These are phyloP conservation scores for Mucor sp. DNA, from an alignment of 371 early-diverging fungal species.

Conservation along the genomic window DNA sequence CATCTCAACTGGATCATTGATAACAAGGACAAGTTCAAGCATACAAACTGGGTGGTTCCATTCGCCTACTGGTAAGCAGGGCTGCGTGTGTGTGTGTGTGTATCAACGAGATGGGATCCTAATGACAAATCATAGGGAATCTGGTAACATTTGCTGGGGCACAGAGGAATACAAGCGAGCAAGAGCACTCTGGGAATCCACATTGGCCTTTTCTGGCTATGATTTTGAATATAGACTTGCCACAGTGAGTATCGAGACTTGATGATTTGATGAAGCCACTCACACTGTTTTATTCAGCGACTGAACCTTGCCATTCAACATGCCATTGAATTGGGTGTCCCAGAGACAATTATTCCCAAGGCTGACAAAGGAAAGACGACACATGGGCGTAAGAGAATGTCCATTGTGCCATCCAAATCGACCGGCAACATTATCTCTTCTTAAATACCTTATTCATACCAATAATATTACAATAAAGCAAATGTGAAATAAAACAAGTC, in stretches of 20 bases:
- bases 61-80: constrained; percentile 58
- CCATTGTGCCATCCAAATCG: constrained; percentile 26
- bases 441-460: neutral
- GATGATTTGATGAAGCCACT: neutral
- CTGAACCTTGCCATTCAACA: constrained; percentile 49
- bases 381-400: constrained; percentile 47
- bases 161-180: constrained; percentile 49
- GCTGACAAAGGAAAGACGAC: constrained; percentile 41
- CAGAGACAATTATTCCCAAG: constrained; percentile 27
- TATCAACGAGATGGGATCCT: neutral
- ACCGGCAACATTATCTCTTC: constrained; percentile 9
- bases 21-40: constrained; percentile 47
- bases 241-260: constrained; percentile 31
- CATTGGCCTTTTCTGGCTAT: constrained; percentile 46
- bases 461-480: neutral
- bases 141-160: constrained; percentile 59
- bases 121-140: constrained; percentile 38
- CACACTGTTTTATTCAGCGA: constrained; percentile 26
- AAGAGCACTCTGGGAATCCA: constrained; percentile 54
- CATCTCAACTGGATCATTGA: constrained; percentile 66
- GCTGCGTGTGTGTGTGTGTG: neutral
- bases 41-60: constrained; percentile 62
- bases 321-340: constrained; percentile 48
- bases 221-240: constrained; percentile 61
- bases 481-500: neutral